Conservation (phyloP, 2,329 filamentous ascomycete species). For the Nannizziopsis arthrosporioides region DNA sequence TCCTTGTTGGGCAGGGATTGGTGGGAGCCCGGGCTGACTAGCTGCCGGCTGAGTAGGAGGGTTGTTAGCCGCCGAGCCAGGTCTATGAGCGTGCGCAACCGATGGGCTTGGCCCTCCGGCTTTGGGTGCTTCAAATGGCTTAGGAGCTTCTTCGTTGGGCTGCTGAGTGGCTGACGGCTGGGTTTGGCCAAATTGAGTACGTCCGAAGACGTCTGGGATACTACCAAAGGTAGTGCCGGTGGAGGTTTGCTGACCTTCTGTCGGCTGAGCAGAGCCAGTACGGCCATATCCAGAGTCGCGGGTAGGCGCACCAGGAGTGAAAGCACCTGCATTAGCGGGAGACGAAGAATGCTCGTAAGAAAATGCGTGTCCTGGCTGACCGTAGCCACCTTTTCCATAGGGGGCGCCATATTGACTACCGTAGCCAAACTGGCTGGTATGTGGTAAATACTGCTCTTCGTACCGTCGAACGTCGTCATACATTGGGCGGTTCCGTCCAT, state of each 20-base stretch:
- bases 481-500: conserved; percentile 39
- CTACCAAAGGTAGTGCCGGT: conserved; percentile 41
- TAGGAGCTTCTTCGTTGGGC: conserved; percentile 43
- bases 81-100: conserved; percentile 50
- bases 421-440: conserved; percentile 44
- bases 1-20: conserved; percentile 41
- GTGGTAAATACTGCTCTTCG: conserved; percentile 38
- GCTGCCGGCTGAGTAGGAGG: conserved; percentile 39
- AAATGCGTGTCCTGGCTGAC: conserved; percentile 50
- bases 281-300: conserved; percentile 51
- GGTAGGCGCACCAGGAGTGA: conserved; percentile 33
- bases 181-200: conserved; percentile 46
- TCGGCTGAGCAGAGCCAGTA: conserved; percentile 45
- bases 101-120: conserved; percentile 48
- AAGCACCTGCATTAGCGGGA: conserved; percentile 46
- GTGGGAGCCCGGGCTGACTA: conserved; percentile 42
- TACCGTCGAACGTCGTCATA: conserved; percentile 41
- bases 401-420: conserved; percentile 38
- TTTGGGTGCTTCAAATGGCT: conserved; percentile 48
- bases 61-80: conserved; percentile 52
- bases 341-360: conserved; percentile 55
- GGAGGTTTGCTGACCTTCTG: conserved; percentile 43
- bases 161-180: conserved; percentile 43
- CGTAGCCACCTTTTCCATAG: conserved; percentile 49
- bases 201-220: conserved; percentile 50